phyloP scores from a whole-genome alignment of 331 rosid genomes.

The Prunus yedoensis region DNA sequence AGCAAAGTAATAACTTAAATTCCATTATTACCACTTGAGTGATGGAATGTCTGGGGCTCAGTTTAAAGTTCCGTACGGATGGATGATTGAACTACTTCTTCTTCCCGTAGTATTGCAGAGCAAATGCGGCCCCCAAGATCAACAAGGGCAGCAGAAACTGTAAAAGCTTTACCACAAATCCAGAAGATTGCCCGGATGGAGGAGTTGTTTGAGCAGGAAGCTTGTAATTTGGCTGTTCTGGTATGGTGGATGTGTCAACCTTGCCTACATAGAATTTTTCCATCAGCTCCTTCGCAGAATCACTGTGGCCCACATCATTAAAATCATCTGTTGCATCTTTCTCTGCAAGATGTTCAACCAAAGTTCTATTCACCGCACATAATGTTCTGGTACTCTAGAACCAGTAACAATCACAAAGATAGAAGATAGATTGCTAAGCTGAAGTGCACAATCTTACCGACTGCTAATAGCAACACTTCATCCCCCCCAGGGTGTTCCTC shows the following conservation, averaged over 20 bases:
- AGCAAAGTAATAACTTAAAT: not conserved
- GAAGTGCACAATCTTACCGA: slow-evolving; percentile 47
- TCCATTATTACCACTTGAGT: slow-evolving; percentile 6
- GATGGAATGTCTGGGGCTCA: not conserved
- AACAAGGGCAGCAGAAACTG: slow-evolving; percentile 62
- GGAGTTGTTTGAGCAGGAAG: slow-evolving; percentile 26
- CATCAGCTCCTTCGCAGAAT: slow-evolving; percentile 61
- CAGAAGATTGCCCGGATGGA: slow-evolving; percentile 41
- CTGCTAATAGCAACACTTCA: slow-evolving; percentile 62
- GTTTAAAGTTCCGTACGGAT: not conserved
- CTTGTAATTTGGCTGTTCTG: slow-evolving; percentile 25
- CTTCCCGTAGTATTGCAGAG: slow-evolving; percentile 54
- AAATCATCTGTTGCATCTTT: slow-evolving; percentile 88
- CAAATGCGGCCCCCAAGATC: slow-evolving; percentile 61
- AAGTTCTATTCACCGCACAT: not conserved
- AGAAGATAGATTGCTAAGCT: not conserved
- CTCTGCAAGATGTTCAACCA: slow-evolving; percentile 41
- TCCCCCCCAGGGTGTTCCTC: slow-evolving; percentile 98
- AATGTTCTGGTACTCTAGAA: not conserved
- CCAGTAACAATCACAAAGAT: not conserved
- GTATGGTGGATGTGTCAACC: slow-evolving; percentile 55
- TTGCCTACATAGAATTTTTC: slow-evolving; percentile 57
- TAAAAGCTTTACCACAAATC: slow-evolving; percentile 41
- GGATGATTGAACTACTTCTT: slow-evolving; percentile 29
- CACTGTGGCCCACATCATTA: slow-evolving; percentile 82